These are phyloP conservation scores for Tricholomella constricta DNA, from an alignment of 768 basidiomycete species.

Conservation along the genomic window DNA sequence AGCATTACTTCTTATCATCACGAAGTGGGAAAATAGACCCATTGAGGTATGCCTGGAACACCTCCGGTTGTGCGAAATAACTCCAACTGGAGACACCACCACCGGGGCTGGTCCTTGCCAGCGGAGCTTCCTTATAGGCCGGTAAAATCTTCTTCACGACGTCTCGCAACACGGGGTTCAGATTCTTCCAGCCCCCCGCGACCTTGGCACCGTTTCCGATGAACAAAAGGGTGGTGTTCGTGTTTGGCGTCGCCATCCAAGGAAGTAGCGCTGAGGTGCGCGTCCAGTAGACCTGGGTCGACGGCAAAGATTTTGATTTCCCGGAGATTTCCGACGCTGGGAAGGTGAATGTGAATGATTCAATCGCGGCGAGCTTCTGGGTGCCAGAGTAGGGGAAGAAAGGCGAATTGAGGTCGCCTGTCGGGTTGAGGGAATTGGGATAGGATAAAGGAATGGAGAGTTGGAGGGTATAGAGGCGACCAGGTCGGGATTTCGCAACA, in stretches of 20 bases:
- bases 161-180: conserved; percentile 1
- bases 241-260: conserved; percentile 15
- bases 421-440: conserved; percentile 15
- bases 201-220: conserved; percentile 10
- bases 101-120: not conserved
- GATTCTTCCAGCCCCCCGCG: not conserved
- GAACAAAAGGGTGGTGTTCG: conserved; percentile 7
- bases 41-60: conserved; percentile 17
- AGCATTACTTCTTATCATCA: no score
- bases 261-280: conserved; percentile 13
- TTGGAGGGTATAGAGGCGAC: conserved; percentile 9
- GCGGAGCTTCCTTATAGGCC: conserved; percentile 12
- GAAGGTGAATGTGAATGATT: conserved; percentile 17
- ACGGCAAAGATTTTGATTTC: conserved; percentile 9
- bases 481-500: conserved; percentile 4
- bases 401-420: conserved; percentile 9
- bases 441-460: conserved; percentile 11
- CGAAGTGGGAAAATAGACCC: conserved; percentile 18
- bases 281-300: conserved; percentile 16
- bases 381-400: conserved; percentile 10
- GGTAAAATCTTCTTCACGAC: conserved; percentile 8
- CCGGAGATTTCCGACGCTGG: conserved; percentile 2
- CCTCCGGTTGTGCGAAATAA: conserved; percentile 20
- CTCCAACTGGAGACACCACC: conserved; percentile 17
- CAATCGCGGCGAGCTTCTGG: conserved; percentile 14